Conservation (phyloP, 352 stramenopile species). For the Phytophthora rubi region DNA sequence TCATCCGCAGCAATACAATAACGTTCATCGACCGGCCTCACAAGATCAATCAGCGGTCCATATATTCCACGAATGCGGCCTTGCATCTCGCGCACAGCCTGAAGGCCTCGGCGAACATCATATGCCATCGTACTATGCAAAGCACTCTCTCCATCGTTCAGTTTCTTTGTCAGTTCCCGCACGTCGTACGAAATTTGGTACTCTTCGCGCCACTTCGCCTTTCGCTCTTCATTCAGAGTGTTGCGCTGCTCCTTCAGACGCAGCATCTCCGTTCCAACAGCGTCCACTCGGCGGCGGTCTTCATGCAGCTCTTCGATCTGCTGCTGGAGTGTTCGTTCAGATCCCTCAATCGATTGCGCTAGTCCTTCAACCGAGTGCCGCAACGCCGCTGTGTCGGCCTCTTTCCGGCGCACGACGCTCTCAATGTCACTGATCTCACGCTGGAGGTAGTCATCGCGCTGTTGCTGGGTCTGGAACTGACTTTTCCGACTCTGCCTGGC, state of each 20-base stretch:
- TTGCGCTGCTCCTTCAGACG: slow-evolving; percentile 86
- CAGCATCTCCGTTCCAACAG: slow-evolving; percentile 56
- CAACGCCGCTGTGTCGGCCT: slow-evolving; percentile 53
- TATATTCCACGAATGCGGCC: slow-evolving; percentile 86
- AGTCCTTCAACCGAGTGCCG: slow-evolving; percentile 54
- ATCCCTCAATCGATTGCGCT: slow-evolving; percentile 45
- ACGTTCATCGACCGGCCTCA: slow-evolving; percentile 85
- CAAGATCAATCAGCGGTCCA: slow-evolving; percentile 97
- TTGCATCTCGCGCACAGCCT: slow-evolving; percentile 90
- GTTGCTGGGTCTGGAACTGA: slow-evolving; percentile 94
- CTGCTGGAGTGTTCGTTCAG: slow-evolving; percentile 52
- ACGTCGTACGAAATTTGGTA: slow-evolving; percentile 81
- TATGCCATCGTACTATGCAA: slow-evolving; percentile 88
- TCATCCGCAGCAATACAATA: slow-evolving; percentile 97
- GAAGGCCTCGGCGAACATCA: slow-evolving; percentile 84
- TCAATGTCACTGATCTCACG: slow-evolving; percentile 76
- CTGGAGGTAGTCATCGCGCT: slow-evolving; percentile 91
- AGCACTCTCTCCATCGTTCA: slow-evolving; percentile 75
- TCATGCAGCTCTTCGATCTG: slow-evolving; percentile 59
- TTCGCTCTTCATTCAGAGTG: slow-evolving; percentile 75
- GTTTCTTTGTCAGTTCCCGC: slow-evolving; percentile 71
- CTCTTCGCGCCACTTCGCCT: slow-evolving; percentile 84
- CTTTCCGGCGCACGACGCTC: slow-evolving; percentile 62
- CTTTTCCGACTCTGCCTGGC: slow-evolving; percentile 96
- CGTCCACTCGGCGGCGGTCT: slow-evolving; percentile 61